Conservation (phyloP, 1,284 basidiomycete genomes). For the Wallemia ichthyophaga region DNA sequence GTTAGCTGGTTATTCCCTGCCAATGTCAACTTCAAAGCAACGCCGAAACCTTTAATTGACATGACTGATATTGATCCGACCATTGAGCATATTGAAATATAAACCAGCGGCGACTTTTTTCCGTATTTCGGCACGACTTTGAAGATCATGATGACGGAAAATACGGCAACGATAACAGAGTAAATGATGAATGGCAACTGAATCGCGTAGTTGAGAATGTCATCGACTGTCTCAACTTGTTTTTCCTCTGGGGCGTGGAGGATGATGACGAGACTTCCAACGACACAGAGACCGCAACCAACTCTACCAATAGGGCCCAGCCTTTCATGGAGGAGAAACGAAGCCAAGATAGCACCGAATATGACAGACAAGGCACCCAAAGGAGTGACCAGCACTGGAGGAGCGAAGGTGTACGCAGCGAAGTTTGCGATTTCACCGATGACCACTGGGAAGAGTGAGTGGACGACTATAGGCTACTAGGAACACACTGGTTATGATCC, state of each 20-base stretch:
- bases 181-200: constrained; percentile 82
- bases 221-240: constrained; percentile 71
- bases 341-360: constrained; percentile 77
- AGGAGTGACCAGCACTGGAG: constrained; percentile 86
- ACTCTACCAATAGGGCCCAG: constrained; percentile 73
- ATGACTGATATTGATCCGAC: constrained; percentile 70
- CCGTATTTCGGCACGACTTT: constrained; percentile 61
- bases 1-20: constrained; percentile 86
- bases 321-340: constrained; percentile 73
- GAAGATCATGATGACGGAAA: constrained; percentile 65
- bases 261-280: constrained; percentile 77
- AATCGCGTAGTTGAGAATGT: constrained; percentile 64
- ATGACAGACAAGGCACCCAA: constrained; percentile 88
- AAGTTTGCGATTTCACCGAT: constrained; percentile 91
- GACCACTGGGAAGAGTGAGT: constrained; percentile 27
- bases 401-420: constrained; percentile 91
- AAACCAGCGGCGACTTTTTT: constrained; percentile 60
- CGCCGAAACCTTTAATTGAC: constrained; percentile 86
- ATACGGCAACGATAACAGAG: constrained; percentile 51
- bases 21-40: constrained; percentile 81
- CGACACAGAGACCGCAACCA: constrained; percentile 67
- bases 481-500: constrained; percentile 62
- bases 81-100: constrained; percentile 72
- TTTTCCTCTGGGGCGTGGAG: constrained; percentile 91
- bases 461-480: background rate